Percentiles rank a stretch among this genome's conserved stretches.
Evolutionary conservation across 177 flowering plant species (phyloP).

Genomic region (Vitis hybrid): DNA sequence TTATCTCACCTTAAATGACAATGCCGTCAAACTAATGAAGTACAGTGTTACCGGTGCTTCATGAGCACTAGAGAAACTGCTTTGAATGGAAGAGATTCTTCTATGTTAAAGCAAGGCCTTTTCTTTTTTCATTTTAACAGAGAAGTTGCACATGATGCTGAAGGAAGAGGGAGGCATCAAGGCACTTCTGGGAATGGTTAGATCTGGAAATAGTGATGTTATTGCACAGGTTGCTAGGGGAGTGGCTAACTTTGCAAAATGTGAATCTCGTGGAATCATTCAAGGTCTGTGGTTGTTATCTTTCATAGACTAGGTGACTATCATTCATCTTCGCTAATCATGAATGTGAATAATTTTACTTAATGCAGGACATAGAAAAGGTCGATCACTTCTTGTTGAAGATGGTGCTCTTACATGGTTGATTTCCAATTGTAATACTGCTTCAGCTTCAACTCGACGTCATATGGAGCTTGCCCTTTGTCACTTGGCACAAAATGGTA

Average conservation of each 20-base stretch:
- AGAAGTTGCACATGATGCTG: conserved; percentile 55
- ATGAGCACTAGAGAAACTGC: neutral
- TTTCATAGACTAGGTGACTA: neutral
- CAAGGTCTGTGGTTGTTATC: conserved; percentile 50
- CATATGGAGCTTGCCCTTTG: conserved; percentile 92
- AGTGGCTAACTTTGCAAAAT: conserved; percentile 87
- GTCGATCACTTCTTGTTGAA: conserved; percentile 73
- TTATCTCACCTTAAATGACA: neutral
- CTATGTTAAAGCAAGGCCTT: neutral
- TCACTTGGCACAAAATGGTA: conserved; percentile 92
- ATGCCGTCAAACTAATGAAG: no score
- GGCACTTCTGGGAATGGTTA: conserved; percentile 69
- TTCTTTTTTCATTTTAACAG: conserved; percentile 35
- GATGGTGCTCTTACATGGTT: conserved; percentile 79
- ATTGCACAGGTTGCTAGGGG: conserved; percentile 87
- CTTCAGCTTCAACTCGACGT: conserved; percentile 62
- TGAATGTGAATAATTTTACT: conserved; percentile 1
- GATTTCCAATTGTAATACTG: conserved; percentile 47
- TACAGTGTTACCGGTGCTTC: neutral
- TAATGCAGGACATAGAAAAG: conserved; percentile 60
- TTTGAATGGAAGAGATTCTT: neutral
- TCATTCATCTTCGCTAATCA: neutral
- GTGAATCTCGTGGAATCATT: conserved; percentile 74
- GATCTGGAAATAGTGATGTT: conserved; percentile 61
- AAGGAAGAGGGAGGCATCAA: conserved; percentile 76